Evolutionary conservation across 2,329 filamentous ascomycete species (phyloP), one percentile per base, ranked within the genome.

Genomic region (Penicillium expansum): DNA sequence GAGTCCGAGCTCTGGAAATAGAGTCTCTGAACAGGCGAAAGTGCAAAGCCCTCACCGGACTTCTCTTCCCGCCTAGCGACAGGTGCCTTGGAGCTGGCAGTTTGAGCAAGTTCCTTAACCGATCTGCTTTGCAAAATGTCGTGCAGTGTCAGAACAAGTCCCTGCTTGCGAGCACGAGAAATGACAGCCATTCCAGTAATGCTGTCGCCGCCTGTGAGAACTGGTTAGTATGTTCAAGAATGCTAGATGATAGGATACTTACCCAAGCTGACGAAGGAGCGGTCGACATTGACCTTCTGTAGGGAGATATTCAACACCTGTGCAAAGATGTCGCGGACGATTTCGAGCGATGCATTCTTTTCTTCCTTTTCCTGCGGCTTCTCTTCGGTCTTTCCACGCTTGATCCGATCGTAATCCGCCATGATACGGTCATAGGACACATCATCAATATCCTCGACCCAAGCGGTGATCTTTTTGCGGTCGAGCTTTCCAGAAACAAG

Each of bases 391-490:
- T 65, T 59, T 0, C 66, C 65, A 20, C 60, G 62, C 48, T 67
- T 69, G 48, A 69, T 66, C 11, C 58, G 62, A 27, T 69, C 71
- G 8, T 75, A 73, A 7, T 72, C 62, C 2, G 72, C 69, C 54
- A 78, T 70, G 1, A 79, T 76, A 4, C 70, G 68, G 14, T 76
- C 70, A 38, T 77, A 79, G 0, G 68, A 69, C 0, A 68, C 61
- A 3, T 76, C 68, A n/a, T 76, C 70, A 61, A 77, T 70, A 39
- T 63, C 66, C 22, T 77, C 74, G 3, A 82, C 57, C 81, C 81
- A 83, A 1, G 64, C 62, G 2, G 71, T 70, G 16, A 79, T 70
- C 51, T 65, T 67, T 59, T 69, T 72, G 11, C 74, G 73, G 61
- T 80, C 75, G 4, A 77, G 58, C 42, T 75, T 69, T 8, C 69